phyloP scores from a whole-genome alignment of 192 early-diverging fungal species.

The Dimargaris cristalligena region DNA sequence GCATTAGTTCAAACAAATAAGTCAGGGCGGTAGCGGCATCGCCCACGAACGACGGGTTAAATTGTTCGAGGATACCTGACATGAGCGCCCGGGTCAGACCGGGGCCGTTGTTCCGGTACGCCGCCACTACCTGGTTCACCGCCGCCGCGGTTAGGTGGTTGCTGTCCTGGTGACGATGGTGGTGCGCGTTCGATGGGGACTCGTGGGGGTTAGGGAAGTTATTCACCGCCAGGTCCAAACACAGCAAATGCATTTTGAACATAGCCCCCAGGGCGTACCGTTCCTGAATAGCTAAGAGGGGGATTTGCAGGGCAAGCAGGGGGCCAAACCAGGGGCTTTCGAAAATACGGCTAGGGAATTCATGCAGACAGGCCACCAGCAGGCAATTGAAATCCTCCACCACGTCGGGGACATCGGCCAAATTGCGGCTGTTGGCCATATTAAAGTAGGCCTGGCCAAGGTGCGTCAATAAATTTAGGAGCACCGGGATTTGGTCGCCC shows the following conservation, averaged over 20 bases:
- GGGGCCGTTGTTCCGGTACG: constrained; percentile 23
- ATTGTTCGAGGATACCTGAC: constrained; percentile 34
- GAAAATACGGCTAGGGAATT: background rate
- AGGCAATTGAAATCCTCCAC: constrained; percentile 25
- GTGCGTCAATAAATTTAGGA: constrained; percentile 36
- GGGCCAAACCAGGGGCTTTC: background rate
- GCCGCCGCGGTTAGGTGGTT: constrained; percentile 14
- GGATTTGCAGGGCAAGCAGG: background rate
- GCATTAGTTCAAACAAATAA: constrained; percentile 26
- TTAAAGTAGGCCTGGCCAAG: constrained; percentile 39
- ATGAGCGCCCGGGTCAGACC: constrained; percentile 28
- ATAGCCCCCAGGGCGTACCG: background rate
- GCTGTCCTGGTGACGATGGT: constrained; percentile 12
- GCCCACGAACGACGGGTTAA: constrained; percentile 31
- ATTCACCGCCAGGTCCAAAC: constrained; percentile 10
- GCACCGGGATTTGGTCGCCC: constrained; percentile 24
- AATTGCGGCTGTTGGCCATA: constrained; percentile 23
- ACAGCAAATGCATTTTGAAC: background rate
- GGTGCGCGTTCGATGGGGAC: constrained; percentile 11
- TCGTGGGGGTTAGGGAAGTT: constrained; percentile 13
- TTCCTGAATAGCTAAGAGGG: constrained; percentile 4
- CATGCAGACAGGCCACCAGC: background rate
- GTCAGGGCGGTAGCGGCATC: constrained; percentile 37
- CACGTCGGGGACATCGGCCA: constrained; percentile 43
- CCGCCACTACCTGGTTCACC: constrained; percentile 15